phyloP scores from a whole-genome alignment of 2,329 filamentous ascomycete genomes.

The Colletotrichum endophyticum region DNA sequence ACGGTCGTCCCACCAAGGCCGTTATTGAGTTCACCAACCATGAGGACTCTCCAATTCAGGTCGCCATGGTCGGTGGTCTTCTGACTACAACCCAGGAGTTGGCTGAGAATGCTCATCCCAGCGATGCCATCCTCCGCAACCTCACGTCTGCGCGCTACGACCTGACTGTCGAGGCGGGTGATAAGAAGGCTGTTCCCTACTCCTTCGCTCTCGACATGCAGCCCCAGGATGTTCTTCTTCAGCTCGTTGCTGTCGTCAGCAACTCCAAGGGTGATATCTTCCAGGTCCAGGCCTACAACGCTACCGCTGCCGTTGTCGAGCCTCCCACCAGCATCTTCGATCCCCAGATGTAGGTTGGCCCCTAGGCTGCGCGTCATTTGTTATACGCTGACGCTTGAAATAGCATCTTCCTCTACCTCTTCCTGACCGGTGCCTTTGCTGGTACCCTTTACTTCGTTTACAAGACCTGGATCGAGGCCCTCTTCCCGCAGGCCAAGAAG shows the following conservation, averaged over 20 bases:
- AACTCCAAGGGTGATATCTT: slow-evolving; percentile 71
- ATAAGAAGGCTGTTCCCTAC: slow-evolving; percentile 79
- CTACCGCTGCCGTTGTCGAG: slow-evolving; percentile 86
- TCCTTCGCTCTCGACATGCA: slow-evolving; percentile 90
- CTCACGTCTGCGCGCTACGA: slow-evolving; percentile 79
- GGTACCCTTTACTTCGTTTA: slow-evolving; percentile 95
- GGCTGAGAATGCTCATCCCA: slow-evolving; percentile 51
- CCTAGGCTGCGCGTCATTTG: neutral
- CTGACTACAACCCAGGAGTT: slow-evolving; percentile 64
- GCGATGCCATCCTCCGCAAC: slow-evolving; percentile 76
- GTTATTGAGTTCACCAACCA: slow-evolving; percentile 84
- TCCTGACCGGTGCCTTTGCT: slow-evolving; percentile 79
- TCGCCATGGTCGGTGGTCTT: slow-evolving; percentile 79
- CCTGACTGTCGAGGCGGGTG: slow-evolving; percentile 75
- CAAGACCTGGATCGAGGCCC: slow-evolving; percentile 94
- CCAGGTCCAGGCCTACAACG: slow-evolving; percentile 81
- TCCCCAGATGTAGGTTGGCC: slow-evolving; percentile 81
- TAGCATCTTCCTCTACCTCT: slow-evolving; percentile 96
- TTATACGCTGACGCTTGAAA: slow-evolving; percentile 51
- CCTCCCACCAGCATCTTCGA: slow-evolving; percentile 91
- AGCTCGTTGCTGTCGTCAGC: slow-evolving; percentile 76
- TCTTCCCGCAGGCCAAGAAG: slow-evolving; percentile 90
- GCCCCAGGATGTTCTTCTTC: slow-evolving; percentile 84
- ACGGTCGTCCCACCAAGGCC: slow-evolving; percentile 84
- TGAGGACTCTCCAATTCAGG: slow-evolving; percentile 75